These are phyloP conservation scores for Ogataea pignaliae DNA, from an alignment of 805 yeast species.

Conservation along the genomic window DNA sequence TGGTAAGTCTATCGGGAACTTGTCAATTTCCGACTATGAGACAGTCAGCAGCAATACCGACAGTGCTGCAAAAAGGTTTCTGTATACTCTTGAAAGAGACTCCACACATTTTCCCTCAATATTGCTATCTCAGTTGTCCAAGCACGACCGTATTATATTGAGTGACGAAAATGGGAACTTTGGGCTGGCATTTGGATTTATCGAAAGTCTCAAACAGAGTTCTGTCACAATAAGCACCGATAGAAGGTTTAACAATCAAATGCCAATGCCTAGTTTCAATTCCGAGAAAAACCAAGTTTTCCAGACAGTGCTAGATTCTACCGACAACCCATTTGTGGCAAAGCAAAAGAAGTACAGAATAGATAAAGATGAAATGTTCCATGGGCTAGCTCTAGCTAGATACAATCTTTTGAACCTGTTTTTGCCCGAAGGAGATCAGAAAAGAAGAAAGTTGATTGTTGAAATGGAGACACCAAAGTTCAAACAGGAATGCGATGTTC, in stretches of 20 bases:
- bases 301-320: constrained; percentile 38
- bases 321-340: constrained; percentile 13
- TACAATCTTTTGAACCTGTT: constrained; percentile 71
- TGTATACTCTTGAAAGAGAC: constrained; percentile 47
- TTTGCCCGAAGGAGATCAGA: constrained; percentile 39
- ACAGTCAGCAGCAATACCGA: constrained; percentile 14
- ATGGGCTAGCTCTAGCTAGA: constrained; percentile 72
- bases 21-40: constrained; percentile 36
- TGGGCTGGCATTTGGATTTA: constrained; percentile 61
- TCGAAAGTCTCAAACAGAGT: constrained; percentile 40
- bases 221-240: constrained; percentile 46
- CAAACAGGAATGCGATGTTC: constrained; percentile 17
- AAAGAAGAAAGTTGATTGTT: constrained; percentile 46
- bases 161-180: constrained; percentile 82
- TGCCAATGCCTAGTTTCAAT: constrained; percentile 40
- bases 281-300: constrained; percentile 43
- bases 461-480: constrained; percentile 48
- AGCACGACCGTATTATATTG: constrained; percentile 61
- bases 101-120: constrained; percentile 13
- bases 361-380: constrained; percentile 71
- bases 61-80: constrained; percentile 23
- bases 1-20: constrained; percentile 55
- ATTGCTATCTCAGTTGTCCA: constrained; percentile 43
- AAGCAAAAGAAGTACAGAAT: constrained; percentile 46
- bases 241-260: constrained; percentile 44